phyloP scores from a whole-genome alignment of 1,284 basidiomycete genomes.

The Marasmius oreades region DNA sequence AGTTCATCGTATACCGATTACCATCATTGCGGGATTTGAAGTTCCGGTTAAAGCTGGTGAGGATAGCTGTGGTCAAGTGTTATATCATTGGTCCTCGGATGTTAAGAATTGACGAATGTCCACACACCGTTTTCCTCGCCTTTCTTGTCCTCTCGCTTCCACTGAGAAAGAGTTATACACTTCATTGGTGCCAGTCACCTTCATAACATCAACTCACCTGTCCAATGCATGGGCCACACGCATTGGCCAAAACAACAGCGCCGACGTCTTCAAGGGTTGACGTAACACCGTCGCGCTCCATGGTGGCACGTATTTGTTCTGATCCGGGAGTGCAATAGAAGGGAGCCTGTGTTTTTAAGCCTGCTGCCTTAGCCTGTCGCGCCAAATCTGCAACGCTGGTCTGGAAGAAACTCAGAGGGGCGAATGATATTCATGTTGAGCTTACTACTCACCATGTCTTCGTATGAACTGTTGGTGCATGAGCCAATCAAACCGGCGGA shows the following conservation, averaged over 20 bases:
- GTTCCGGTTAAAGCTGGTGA: conserved; percentile 98
- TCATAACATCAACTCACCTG: conserved; percentile 51
- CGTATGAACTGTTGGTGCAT: conserved; percentile 97
- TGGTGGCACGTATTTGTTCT: conserved; percentile 96
- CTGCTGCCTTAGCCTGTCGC: conserved; percentile 82
- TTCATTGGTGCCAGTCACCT: conserved; percentile 6
- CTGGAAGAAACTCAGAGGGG: conserved; percentile 1
- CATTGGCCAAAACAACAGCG: conserved; percentile 92
- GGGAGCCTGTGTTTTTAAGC: conserved; percentile 82
- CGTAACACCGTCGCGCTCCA: conserved; percentile 92
- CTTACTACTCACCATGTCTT: conserved; percentile 73
- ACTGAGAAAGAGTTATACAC: conserved; percentile 42
- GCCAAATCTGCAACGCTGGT: conserved; percentile 75
- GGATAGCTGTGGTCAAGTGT: conserved; percentile 62
- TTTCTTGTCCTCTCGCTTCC: conserved; percentile 91
- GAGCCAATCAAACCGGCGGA: conserved; percentile 94
- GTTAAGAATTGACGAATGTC: conserved; percentile 1
- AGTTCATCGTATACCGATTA: conserved; percentile 95
- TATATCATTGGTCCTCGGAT: conserved; percentile 7
- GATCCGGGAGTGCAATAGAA: conserved; percentile 98
- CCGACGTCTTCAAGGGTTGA: conserved; percentile 82
- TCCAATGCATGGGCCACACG: conserved; percentile 98
- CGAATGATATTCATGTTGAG: neutral
- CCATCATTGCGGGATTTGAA: conserved; percentile 99
- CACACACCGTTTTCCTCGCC: conserved; percentile 88